Evolutionary conservation across 2,329 filamentous ascomycete genomes (phyloP).

Genomic region (Rhinocladiella similis): DNA sequence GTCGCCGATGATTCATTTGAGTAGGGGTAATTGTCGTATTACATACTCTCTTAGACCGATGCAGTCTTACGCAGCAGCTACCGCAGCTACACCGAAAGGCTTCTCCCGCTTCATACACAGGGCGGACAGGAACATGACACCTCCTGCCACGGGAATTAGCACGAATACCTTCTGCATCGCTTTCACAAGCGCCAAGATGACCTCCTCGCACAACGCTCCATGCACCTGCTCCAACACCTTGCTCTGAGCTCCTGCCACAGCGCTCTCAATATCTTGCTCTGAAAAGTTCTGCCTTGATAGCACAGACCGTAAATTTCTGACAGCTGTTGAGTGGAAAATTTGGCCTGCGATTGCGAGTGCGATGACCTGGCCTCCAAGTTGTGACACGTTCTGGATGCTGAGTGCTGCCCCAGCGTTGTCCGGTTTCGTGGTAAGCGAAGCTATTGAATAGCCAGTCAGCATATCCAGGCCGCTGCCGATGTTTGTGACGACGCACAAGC

Average conservation of each 20-base stretch:
- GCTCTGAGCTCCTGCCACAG: neutral
- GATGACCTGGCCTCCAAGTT: too few relatives aligned
- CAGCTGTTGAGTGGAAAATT: neutral
- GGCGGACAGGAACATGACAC: neutral
- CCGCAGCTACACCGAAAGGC: neutral
- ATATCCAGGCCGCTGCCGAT: too few relatives aligned
- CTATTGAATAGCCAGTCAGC: too few relatives aligned
- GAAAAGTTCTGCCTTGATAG: neutral
- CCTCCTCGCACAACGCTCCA: neutral
- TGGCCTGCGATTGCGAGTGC: neutral
- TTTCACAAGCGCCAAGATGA: neutral
- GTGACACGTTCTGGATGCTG: too few relatives aligned
- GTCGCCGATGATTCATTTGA: too few relatives aligned
- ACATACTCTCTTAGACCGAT: too few relatives aligned
- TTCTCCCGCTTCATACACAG: conserved; percentile 4
- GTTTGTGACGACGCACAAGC: too few relatives aligned
- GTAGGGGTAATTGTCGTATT: too few relatives aligned
- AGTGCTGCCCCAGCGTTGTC: neutral
- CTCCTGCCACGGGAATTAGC: neutral
- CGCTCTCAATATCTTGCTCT: neutral
- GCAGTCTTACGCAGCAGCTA: neutral
- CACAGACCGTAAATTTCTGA: neutral
- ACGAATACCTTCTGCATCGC: conserved; percentile 1
- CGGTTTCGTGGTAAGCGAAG: too few relatives aligned
- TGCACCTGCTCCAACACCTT: neutral